Conservation (phyloP, 805 yeast genomes). For the Starmerella stigmatis region DNA sequence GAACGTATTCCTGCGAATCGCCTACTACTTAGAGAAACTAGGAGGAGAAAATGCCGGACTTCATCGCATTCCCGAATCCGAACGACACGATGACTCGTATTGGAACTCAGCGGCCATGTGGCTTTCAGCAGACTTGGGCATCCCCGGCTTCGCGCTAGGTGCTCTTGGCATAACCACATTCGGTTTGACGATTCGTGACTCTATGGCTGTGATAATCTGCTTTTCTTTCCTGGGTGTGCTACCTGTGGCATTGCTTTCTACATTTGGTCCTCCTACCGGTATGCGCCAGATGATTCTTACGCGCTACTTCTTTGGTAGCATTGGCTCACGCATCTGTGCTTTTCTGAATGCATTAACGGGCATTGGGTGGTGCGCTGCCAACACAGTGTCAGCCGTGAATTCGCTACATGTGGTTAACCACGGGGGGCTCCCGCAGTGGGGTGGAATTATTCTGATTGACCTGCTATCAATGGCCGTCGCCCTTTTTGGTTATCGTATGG, state of each 20-base stretch:
- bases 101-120: conserved; percentile 76
- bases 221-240: conserved; percentile 62
- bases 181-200: conserved; percentile 63
- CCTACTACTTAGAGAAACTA: conserved; percentile 19
- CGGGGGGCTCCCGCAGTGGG: conserved; percentile 66
- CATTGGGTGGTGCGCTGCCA: conserved; percentile 93
- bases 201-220: conserved; percentile 55
- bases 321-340: conserved; percentile 66
- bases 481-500: conserved; percentile 70
- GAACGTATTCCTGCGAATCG: conserved; percentile 17
- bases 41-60: conserved; percentile 60
- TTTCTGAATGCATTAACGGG: conserved; percentile 71
- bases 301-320: conserved; percentile 65
- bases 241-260: conserved; percentile 74
- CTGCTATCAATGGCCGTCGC: conserved; percentile 58
- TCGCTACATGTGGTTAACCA: conserved; percentile 64
- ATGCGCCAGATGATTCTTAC: conserved; percentile 80
- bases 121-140: conserved; percentile 81
- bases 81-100: conserved; percentile 56
- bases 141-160: conserved; percentile 75
- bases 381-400: conserved; percentile 82
- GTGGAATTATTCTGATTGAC: conserved; percentile 68
- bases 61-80: conserved; percentile 68
- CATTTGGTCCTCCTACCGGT: conserved; percentile 76
- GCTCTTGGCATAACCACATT: conserved; percentile 55